phyloP scores from a whole-genome alignment of 805 yeast genomes.

The Candida ficus region DNA sequence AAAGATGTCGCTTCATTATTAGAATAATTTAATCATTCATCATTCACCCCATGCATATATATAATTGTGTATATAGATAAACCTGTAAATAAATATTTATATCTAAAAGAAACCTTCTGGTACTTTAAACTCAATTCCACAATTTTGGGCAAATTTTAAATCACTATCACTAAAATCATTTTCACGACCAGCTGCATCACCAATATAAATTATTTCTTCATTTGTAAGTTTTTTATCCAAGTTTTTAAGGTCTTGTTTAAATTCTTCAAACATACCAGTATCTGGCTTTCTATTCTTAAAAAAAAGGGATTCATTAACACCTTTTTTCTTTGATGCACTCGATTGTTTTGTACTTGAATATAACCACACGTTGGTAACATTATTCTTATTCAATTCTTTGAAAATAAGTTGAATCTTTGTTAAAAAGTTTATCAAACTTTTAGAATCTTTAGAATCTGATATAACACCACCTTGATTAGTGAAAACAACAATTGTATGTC shows the following conservation, averaged over 20 bases:
- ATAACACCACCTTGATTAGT: slow-evolving; percentile 81
- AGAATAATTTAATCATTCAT: background rate
- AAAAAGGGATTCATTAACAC: slow-evolving; percentile 15
- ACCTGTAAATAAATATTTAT: too few species aligned
- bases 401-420: slow-evolving; percentile 37
- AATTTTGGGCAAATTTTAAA: slow-evolving; percentile 54
- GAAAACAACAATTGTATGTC: slow-evolving; percentile 52
- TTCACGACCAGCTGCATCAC: slow-evolving; percentile 92
- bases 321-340: slow-evolving; percentile 18
- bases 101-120: slow-evolving; percentile 66
- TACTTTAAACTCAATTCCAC: slow-evolving; percentile 48
- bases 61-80: background rate
- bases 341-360: slow-evolving; percentile 64
- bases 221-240: slow-evolving; percentile 9
- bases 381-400: slow-evolving; percentile 24
- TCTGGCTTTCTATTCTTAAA: slow-evolving; percentile 62
- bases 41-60: too few species aligned
- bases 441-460: slow-evolving; percentile 29
- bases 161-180: slow-evolving; percentile 82
- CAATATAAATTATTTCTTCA: slow-evolving; percentile 66
- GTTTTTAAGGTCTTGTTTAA: slow-evolving; percentile 31
- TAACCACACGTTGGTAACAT: slow-evolving; percentile 34
- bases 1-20: background rate
- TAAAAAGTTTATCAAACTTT: slow-evolving; percentile 35
- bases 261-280: slow-evolving; percentile 68